Evolutionary conservation across 192 early-diverging fungal species (phyloP), one percentile per base, ranked within the genome.

Genomic region (Backusella luteola): DNA sequence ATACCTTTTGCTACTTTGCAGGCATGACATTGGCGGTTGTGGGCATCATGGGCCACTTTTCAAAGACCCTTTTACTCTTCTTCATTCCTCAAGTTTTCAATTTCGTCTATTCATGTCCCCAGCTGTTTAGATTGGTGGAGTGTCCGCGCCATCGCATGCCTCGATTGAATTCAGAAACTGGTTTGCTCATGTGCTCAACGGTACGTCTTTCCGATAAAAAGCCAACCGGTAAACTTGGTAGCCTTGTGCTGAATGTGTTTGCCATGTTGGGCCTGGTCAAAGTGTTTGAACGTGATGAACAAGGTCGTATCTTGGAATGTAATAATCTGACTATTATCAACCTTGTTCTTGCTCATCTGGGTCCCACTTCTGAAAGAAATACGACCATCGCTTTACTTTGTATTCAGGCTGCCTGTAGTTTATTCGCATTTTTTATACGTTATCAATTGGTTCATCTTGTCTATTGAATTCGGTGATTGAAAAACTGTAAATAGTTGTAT

Each of bases 1-100:
- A 99, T 75, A 98, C 97, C 0, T 98, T 91, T 77, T 93, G 93
- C 79, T 99, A 99, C 75, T 99, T 99, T 92, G 96, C 96, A 3
- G 98, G 98, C 4, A 99, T 99, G 97, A 95, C 94, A 0, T 97
- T 99, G 88, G 96, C 98, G 0, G 98, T 99, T 1, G 95, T 97
- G 14, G 96, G 96, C 0, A 97, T 99, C 74, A 77, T 97, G 52
- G 93, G 95, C 12, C 95, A 98, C 66, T 96, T 98, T 76, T 94
- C 92, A 66, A 98, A 98, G 76, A 98, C 98, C 0, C 80, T 99
- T 67, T 72, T 99, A 49, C 79, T 99, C 63, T 93, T 99, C 77
- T 97, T 99, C 82, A 80, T 97, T 6, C 98, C 98, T 0, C 98
- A 99, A 81, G 90, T 97, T 12, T 96, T 99, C 81, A 99, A 99